Base-by-base conservation (phyloP, 305 asterid species). In the Fraxinus albicans region DNA sequence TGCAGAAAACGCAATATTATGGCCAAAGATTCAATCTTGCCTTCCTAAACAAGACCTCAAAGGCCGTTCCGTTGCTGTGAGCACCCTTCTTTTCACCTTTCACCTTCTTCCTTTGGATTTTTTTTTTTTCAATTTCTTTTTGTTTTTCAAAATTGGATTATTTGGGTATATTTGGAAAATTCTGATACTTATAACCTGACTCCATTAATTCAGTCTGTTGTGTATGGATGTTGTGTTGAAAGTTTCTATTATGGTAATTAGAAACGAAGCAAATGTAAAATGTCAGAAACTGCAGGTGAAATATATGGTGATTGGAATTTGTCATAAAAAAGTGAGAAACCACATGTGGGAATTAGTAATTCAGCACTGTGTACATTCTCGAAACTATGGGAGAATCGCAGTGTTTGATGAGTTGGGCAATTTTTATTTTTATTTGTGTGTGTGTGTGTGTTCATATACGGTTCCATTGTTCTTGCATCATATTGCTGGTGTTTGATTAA, bases 41-140 rank as follows among this genome's bases (percentile, higher is more conserved):
- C 67, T 38, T 44, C 82, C 79, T 65, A 69, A 84, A 79, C 82
- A 86, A 77, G 90, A 88, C 80, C 89, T 87, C 36, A 65, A 63
- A 80, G 88, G 88, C 35, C 82, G 83, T 77, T 86, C 83, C 27
- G 90, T 86, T 15, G 87, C 88, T 81, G 89, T 85, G 85, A 81
- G 86, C 85, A 23, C 74, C n/a, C 13, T 60, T 34, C 35, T 74
- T 8, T 27, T 73, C 31, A 15, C 10, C 27, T 15, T 83, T 85
- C 63, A 60, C 67, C 78, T 73, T 33, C 44, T 55, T 31, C 42
- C 19, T 73, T 63, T 60, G 65, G 58, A 77, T 29, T 47, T 82
- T 73, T 25, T 25, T 25, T 25, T 25, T 69, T 42, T 3, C 6
- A 23, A 13, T 34, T 34, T 70, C 40, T 27, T 77, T 80, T 36